Evolutionary conservation across 108 stramenopile genomes (phyloP).

Genomic region (Mayamaea pseudoterrestris): DNA sequence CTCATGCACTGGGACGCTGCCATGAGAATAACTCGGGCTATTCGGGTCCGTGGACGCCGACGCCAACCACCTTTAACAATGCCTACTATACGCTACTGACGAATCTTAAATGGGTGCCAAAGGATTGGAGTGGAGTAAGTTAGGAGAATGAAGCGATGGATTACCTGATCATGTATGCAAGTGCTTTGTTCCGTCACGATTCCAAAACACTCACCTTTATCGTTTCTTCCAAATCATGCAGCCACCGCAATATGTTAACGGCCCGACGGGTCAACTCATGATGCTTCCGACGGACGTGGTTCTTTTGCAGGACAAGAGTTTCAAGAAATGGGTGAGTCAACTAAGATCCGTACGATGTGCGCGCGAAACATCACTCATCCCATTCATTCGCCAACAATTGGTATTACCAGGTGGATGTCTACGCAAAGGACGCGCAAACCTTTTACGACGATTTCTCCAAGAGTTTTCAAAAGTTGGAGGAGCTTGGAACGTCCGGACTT

Average conservation of each 20-base stretch:
- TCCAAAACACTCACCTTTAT: no score
- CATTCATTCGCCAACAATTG: no score
- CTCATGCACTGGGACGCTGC: slow-evolving; percentile 86
- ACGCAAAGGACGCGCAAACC: slow-evolving; percentile 50
- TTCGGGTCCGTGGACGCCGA: slow-evolving; percentile 75
- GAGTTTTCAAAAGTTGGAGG: slow-evolving; percentile 64
- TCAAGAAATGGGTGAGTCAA: slow-evolving; percentile 65
- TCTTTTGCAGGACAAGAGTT: slow-evolving; percentile 54
- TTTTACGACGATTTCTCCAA: slow-evolving; percentile 68
- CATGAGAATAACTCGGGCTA: slow-evolving; percentile 69
- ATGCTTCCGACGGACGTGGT: slow-evolving; percentile 73
- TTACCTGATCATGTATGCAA: no score
- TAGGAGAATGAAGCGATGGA: no score
- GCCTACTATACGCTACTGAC: slow-evolving; percentile 58
- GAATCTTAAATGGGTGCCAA: slow-evolving; percentile 39
- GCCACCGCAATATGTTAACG: slow-evolving; percentile 70
- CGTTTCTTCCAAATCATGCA: no score
- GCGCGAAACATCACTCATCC: no score
- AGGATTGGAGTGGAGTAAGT: slow-evolving; percentile 52
- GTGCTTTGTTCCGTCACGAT: no score
- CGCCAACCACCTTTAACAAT: slow-evolving; percentile 68
- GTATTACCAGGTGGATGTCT: slow-evolving; percentile 26
- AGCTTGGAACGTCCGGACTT: slow-evolving; percentile 36
- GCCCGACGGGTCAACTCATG: slow-evolving; percentile 49
- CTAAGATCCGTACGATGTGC: neutral